phyloP scores from a whole-genome alignment of 306 rosid species.

The Cucumis hystrix region DNA sequence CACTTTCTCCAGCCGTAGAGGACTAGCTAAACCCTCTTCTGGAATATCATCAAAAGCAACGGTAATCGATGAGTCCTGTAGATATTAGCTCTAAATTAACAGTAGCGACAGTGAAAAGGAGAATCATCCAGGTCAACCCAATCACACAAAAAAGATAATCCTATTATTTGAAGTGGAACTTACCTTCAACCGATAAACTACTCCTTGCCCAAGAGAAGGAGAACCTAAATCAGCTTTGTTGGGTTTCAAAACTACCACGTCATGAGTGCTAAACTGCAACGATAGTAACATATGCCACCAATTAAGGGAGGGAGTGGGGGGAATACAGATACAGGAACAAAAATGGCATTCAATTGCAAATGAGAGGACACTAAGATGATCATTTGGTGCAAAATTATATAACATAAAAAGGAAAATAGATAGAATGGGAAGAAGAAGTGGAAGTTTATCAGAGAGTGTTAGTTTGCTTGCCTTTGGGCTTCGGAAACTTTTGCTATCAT shows the following conservation, averaged over 20 bases:
- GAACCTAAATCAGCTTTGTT: conserved; percentile 90
- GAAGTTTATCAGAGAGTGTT: background rate
- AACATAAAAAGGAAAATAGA: background rate
- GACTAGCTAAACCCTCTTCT: conserved; percentile 84
- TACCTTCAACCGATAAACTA: conserved; percentile 90
- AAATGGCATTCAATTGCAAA: background rate
- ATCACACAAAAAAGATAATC: conserved; percentile 2
- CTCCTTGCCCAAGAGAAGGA: conserved; percentile 95
- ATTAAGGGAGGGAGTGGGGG: background rate
- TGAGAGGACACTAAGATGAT: background rate
- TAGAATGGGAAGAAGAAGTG: background rate
- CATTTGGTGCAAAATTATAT: background rate
- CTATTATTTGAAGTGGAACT: background rate
- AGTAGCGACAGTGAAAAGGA: conserved; percentile 11
- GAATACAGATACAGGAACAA: background rate
- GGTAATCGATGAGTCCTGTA: conserved; percentile 86
- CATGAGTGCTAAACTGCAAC: conserved; percentile 80
- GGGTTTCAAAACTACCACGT: conserved; percentile 84
- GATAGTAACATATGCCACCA: background rate
- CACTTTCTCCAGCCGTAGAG: conserved; percentile 81
- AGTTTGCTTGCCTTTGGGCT: background rate
- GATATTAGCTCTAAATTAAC: conserved; percentile 16
- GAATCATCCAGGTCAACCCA: conserved; percentile 5
- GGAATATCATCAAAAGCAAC: conserved; percentile 95
- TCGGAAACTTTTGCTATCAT: background rate